Evolutionary conservation across 2,329 filamentous ascomycete genomes (phyloP).

Genomic region (Sporothrix dimorphospora): DNA sequence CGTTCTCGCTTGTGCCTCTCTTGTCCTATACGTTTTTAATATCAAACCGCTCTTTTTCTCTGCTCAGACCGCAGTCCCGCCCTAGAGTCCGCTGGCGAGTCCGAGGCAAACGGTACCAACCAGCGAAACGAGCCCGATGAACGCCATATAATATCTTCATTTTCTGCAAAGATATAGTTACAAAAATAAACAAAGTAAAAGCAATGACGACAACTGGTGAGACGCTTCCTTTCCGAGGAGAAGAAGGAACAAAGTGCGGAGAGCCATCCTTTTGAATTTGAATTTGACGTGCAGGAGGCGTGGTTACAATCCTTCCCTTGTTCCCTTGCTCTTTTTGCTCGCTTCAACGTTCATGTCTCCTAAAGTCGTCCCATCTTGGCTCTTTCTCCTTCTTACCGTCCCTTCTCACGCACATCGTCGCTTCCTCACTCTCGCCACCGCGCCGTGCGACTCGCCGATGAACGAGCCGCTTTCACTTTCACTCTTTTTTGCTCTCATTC

Average conservation of each 20-base stretch:
- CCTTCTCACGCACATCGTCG: neutral
- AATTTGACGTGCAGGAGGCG: neutral
- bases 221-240: constrained; percentile 1
- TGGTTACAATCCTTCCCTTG: neutral
- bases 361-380: neutral
- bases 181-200: neutral
- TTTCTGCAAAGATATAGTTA: neutral
- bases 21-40: constrained; percentile 6
- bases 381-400: neutral
- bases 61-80: neutral
- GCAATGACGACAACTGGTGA: constrained; percentile 16
- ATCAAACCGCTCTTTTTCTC: neutral
- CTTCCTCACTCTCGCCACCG: neutral
- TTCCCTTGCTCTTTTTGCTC: neutral
- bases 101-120: neutral
- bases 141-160: neutral
- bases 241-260: neutral
- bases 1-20: neutral
- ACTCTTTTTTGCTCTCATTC: neutral
- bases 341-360: neutral
- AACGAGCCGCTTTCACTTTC: neutral
- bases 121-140: neutral
- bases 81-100: neutral
- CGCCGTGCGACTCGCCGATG: neutral
- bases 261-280: neutral